Base-by-base conservation (phyloP, 805 yeast genomes). In the Monosporozyma siamensis region DNA sequence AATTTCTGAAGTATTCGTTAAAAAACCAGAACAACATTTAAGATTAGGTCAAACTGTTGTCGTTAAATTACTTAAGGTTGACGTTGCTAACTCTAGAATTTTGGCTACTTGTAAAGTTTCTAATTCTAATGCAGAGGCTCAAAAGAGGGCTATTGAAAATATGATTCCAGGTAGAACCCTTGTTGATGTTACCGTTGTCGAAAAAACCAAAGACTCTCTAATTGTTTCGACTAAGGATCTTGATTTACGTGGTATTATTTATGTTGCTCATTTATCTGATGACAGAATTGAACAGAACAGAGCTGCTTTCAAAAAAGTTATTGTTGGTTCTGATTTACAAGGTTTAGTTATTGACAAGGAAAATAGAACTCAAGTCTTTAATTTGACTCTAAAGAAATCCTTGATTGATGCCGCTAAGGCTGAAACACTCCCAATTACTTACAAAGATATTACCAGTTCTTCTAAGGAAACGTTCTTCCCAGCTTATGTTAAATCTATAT, bases 1-100 rank as follows among this genome's bases (percentile, higher is more conserved):
- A 66, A 84, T 92, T 54, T 82, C 94, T 42, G 97, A 92, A 64
- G 78, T 95, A 1, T 85, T 75, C 59, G 92, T 89, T 31, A 72
- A 70, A 40, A 75, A 77, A 43, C 88, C 95, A 15, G 76, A 74
- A 50, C 90, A 88, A 50, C 82, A 81, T 61, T 72, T 90, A 52
- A 78, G 78, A 49, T 56, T 83, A 12, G 95, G 95, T 4, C 97
- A 92, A 64, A 80, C 95, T 1, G 80, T 92, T 30, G 63, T 67
- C 7, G 94, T 85, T 7, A 77, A 80, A 52, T 67, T 92, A 14
- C 53, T 80, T 34, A 65, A 69, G 30, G 75, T 81, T 34, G 78
- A 82, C 50, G 61, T 59, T 18, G 76, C 71, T 25, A 66, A 68
- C 22, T 57, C 69, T 14, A 74, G 80, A 54, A 67, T 88, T 47